Conservation (phyloP, 2,329 filamentous ascomycete species). For the Pezicula neosporulosa region DNA sequence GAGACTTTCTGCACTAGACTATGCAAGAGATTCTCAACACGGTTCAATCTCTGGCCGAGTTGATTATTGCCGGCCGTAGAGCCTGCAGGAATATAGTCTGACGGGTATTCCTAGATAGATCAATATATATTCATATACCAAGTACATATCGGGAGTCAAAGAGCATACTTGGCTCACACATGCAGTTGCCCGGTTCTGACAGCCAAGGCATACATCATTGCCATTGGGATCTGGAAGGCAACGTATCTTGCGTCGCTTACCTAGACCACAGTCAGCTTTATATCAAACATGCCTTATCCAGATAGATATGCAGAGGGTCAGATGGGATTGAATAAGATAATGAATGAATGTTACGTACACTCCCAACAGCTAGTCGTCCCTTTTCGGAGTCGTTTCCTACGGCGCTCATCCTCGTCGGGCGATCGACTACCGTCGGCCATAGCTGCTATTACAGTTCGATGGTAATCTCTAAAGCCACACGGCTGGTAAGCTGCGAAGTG, state of each 20-base stretch:
- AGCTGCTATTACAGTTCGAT: no score
- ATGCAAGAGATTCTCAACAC: neutral
- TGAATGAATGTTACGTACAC: slow-evolving; percentile 39
- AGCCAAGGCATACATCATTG: neutral
- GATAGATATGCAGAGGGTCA: no score
- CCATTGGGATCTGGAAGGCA: neutral
- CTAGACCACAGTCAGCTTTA: neutral
- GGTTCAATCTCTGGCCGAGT: neutral
- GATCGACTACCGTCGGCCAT: neutral
- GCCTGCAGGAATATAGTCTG: no score
- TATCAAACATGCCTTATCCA: no score
- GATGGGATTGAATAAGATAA: no score
- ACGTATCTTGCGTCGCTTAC: neutral
- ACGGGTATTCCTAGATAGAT: no score
- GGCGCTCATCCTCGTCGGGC: slow-evolving; percentile 3
- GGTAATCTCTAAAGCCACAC: no score
- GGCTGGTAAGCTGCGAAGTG: no score
- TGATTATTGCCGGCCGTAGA: neutral
- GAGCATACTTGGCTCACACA: neutral
- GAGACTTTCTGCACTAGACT: neutral
- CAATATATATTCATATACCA: no score
- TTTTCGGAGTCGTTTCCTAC: slow-evolving; percentile 27
- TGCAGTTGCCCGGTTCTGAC: neutral
- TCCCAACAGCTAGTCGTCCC: slow-evolving; percentile 54
- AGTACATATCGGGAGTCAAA: no score